Conservation (phyloP, 2,329 filamentous ascomycete genomes). For the Mycosphaerelloides madeirae region DNA sequence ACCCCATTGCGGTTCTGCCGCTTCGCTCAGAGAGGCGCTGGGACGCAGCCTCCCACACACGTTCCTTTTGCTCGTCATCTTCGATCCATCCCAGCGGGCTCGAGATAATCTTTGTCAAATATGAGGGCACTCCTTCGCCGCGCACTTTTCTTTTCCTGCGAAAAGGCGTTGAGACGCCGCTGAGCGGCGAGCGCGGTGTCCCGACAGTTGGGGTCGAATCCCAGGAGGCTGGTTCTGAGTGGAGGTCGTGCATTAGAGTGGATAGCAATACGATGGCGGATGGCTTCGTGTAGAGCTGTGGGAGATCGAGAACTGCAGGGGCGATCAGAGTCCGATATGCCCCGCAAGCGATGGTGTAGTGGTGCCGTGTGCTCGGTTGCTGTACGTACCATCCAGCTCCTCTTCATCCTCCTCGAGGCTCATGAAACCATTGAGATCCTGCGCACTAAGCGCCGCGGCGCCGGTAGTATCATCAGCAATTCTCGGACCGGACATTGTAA, state of each 20-base stretch:
- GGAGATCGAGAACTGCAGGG: slow-evolving; percentile 62
- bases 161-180: slow-evolving; percentile 22
- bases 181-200: slow-evolving; percentile 21
- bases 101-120: slow-evolving; percentile 65
- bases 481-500: too few species aligned
- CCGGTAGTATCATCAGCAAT: not conserved
- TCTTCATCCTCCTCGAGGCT: slow-evolving; percentile 20
- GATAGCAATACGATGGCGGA: slow-evolving; percentile 58
- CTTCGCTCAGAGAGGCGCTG: slow-evolving; percentile 78
- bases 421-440: slow-evolving; percentile 11
- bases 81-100: slow-evolving; percentile 65
- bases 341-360: too few species aligned
- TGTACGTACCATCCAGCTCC: slow-evolving; percentile 28
- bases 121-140: slow-evolving; percentile 54
- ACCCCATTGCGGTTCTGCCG: slow-evolving; percentile 66
- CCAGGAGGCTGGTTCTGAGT: slow-evolving; percentile 66
- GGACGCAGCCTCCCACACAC: slow-evolving; percentile 74
- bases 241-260: slow-evolving; percentile 59
- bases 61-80: slow-evolving; percentile 61
- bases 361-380: too few species aligned
- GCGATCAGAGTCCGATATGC: not conserved
- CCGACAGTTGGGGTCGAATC: slow-evolving; percentile 38
- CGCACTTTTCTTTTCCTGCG: slow-evolving; percentile 39
- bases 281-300: slow-evolving; percentile 77
- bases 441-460: slow-evolving; percentile 8